Base-by-base conservation (phyloP, 495 filamentous ascomycete species). In the Haplographium delicatum region DNA sequence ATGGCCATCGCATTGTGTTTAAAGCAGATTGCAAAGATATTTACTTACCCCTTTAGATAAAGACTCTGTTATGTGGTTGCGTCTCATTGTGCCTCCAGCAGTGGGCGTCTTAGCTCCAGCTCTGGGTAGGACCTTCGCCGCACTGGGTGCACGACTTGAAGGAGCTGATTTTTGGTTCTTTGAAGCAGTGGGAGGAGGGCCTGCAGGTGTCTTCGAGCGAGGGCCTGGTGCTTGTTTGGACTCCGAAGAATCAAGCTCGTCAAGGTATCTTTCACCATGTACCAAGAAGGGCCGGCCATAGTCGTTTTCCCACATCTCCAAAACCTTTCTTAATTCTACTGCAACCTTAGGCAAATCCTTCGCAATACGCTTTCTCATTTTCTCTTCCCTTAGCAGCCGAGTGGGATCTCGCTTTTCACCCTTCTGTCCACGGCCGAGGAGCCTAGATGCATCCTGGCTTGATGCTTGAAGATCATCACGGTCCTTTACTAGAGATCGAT, bases 291-390 rank as follows among this genome's bases (percentile, higher is more conserved):
- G 88, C 31, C 90, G 80, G 26, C 91, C 90, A 62, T 88, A 95
- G 52, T 96, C 91, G 50, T 95, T 86, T 63, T 96, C 94, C 86
- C 87, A 99, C 28, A 78, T 68, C 68, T 94, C 90, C 24, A 99
- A 72, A 35, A 77, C 73, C 59, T 84, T 94, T 53, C 78, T 81
- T 34, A 99, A 72, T 8, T 97, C 90, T 0, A 74, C 73, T 45
- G 89, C 86, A 13, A 99, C 73, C 66, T 93, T 97, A 5, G 93
- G 93, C 35, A 99, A 73, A 56, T 99, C 93, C 67, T 96, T 96
- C 13, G 89, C 75, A 50, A 97, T 95, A 22, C 90, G 74, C 77
- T 97, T 99, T 33, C 93, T 80, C 88, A 96, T 93, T 75, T 96
- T 97, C 71, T 99, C 93, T 62, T 99, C 93, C 20, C 93, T 79